These are phyloP conservation scores for Lactarius evosmus DNA, from an alignment of 768 basidiomycete genomes.

Conservation along the genomic window DNA sequence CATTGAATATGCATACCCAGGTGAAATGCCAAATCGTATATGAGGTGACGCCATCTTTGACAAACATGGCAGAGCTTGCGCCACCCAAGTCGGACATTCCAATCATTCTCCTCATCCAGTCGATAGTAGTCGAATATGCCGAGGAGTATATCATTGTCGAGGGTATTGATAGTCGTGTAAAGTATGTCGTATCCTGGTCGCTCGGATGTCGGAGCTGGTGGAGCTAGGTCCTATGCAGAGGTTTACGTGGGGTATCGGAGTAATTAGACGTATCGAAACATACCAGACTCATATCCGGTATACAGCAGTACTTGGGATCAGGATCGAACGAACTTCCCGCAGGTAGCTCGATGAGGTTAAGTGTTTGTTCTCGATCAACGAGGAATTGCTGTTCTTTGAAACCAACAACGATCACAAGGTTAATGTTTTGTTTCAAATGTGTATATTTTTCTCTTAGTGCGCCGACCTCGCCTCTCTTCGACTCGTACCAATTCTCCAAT, in stretches of 20 bases:
- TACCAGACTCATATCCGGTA: too few relatives aligned
- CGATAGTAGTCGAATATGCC: neutral
- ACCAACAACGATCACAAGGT: too few relatives aligned
- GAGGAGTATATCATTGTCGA: neutral
- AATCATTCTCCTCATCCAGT: neutral
- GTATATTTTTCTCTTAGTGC: too few relatives aligned
- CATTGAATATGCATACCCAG: neutral
- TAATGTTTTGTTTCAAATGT: too few relatives aligned
- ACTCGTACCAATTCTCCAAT: too few relatives aligned
- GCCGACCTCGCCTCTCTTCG: too few relatives aligned
- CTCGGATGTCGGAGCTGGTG: neutral
- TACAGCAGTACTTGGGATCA: too few relatives aligned
- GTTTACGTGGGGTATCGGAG: rapidly evolving
- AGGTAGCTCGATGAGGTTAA: too few relatives aligned
- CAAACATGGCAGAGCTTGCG: neutral
- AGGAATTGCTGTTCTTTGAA: too few relatives aligned
- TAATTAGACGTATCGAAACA: neutral
- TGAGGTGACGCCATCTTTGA: neutral
- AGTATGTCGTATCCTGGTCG: neutral
- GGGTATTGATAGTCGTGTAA: neutral
- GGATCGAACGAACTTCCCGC: too few relatives aligned
- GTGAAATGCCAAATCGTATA: neutral
- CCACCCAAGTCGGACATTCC: neutral
- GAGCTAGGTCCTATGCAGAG: neutral
- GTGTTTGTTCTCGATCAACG: too few relatives aligned